phyloP scores from a whole-genome alignment of 164 flowering plant genomes.

The Dillenia suffruticosa region DNA sequence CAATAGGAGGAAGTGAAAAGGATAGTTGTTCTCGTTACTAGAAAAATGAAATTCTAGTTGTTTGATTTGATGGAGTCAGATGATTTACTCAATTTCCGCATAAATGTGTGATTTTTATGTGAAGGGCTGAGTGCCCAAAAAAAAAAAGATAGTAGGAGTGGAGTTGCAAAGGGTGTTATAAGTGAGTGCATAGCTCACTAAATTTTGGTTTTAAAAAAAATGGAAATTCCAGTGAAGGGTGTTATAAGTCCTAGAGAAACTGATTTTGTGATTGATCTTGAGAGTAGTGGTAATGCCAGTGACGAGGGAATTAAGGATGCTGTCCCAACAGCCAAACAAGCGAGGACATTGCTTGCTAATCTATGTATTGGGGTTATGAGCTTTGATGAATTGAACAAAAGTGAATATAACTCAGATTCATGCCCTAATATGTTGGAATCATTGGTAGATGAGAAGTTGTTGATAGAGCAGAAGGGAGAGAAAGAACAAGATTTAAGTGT shows the following conservation, averaged over 20 bases:
- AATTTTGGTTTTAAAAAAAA: no score
- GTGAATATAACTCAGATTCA: conserved; percentile 21
- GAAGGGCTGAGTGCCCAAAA: no score
- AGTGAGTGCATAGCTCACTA: no score
- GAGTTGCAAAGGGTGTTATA: no score
- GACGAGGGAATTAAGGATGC: conserved; percentile 18
- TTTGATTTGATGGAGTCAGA: no score
- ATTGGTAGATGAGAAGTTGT: conserved; percentile 1
- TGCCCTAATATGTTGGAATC: conserved; percentile 12
- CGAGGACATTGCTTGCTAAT: conserved; percentile 18
- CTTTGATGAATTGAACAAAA: conserved; percentile 22
- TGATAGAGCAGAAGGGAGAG: conserved; percentile 8
- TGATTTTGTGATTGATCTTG: conserved; percentile 45
- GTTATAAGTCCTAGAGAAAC: conserved; percentile 19
- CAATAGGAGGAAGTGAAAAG: no score
- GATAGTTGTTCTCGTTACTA: no score
- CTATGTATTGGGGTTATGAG: conserved; percentile 19
- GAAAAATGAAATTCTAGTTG: no score
- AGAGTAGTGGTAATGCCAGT: conserved; percentile 33
- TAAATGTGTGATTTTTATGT: no score
- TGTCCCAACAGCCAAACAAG: conserved; percentile 9
- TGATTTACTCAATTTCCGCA: no score
- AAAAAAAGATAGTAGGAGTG: no score
- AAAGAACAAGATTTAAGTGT: conserved; percentile 12
- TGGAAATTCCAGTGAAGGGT: conserved; percentile 24